Base-by-base conservation (phyloP, 1,284 basidiomycete species). In the Limonomyces culmigenus region DNA sequence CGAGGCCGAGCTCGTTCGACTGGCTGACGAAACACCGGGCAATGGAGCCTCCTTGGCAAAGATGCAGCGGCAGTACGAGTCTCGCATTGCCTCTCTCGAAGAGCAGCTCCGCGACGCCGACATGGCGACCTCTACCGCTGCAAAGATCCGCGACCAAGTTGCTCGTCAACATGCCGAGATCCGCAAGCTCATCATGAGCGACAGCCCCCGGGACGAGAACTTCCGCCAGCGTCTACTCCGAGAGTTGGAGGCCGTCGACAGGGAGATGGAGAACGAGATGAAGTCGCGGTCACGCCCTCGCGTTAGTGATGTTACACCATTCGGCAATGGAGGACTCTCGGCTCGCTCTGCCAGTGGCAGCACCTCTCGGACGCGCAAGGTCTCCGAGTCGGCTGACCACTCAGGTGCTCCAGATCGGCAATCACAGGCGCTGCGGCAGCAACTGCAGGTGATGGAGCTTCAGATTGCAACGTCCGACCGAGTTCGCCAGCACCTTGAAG, bases 121-220 rank as follows among this genome's bases (percentile, higher is more conserved):
- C 39, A 54, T 58, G 17, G 62, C 69, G 0, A 62, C 64, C 39
- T 50, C 57, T 1, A 67, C 65, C 15, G 65, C 68, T 3, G 52
- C 65, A 4, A 63, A 60, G 39, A 74, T 80, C 48, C 70, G 65
- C 44, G 68, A 70, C 31, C 70, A 66, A 34, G 65, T 81, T 17
- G 71, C 74, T 43, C 66, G 64, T 16, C 77, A 81, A 39, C 76
- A 80, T 45, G 66, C 66, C 16, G 78, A 83, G 45, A 67, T 83
- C 31, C 70, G 77, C 4, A 59, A 69, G 13, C 55, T 81, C 11
- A 67, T 83, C 39, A 62, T 70, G 55, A 63, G 60, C 33, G 65
- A 62, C 11, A 15, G 30, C 6, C 66, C 70, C 8, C 62, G 65
- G 33, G 77, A 83, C 41, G 64, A 68, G 29, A 58, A 63, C 4